Base-by-base conservation (phyloP, 2,329 filamentous ascomycete species). In the Ascochyta rabiei region DNA sequence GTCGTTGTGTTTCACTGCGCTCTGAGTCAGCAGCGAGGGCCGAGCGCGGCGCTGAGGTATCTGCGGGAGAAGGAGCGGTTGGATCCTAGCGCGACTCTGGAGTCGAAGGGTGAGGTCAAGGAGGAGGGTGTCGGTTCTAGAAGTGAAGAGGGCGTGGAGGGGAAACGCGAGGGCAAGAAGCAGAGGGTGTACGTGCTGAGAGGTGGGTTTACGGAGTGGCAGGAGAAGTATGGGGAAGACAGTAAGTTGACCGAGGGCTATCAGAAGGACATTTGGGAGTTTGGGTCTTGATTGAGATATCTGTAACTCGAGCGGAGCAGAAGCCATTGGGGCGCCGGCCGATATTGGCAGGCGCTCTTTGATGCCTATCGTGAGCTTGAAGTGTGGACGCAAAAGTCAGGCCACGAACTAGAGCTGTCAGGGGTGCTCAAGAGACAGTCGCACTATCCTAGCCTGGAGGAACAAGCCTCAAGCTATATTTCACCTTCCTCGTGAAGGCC, bases 1-100 rank as follows among this genome's bases (percentile, higher is more conserved):
- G 88, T 84, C 10, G 91, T 99, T 13, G 85, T 99, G 1, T 99
- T 99, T 75, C 95, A 99, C 78, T 99, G 95, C 76, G 89, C 90
- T 16, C 80, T 98, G 50, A 93, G 89, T 63, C 95, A 98, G 79
- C 89, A 96, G 77, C 83, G 95, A 0, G 95, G 95, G 0, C 95
- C 95, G 0, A 84, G 84, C 45, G 92, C 93, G 3, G 95, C 95
- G 3, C 77, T 96, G 64, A 82, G 83, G 67, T 98, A 97, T 74
- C 64, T 93, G 57, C 80, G 89, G 31, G 89, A 92, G 77, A 81
- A 86, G 41, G 86, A 89, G 63, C 79, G 82, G 48, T 56, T 81
- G 59, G 67, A 80, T 46, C 45, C 41, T 33, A 38, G 33, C 23
- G 18, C 23, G 7, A 77, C 4, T 64, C 18, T 18, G 19, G 48